Conservation (phyloP, 116 monocot species). For the Trichopus zeylanicus region DNA sequence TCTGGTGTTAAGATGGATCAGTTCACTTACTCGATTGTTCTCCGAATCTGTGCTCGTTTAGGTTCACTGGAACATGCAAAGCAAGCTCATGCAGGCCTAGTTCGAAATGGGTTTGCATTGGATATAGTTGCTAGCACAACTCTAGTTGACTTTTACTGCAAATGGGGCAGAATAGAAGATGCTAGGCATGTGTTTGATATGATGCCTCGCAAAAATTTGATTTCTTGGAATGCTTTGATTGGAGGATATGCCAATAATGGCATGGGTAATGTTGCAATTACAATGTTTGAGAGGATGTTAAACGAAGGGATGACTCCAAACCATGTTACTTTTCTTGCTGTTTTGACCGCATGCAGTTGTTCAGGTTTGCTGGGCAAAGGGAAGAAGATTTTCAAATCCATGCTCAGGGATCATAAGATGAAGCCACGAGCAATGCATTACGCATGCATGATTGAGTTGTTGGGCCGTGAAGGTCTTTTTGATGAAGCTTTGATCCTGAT, state of each 20-base stretch:
- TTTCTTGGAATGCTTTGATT: slow-evolving; percentile 93
- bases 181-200: slow-evolving; percentile 61
- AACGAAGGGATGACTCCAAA: slow-evolving; percentile 57
- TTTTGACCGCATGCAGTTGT: slow-evolving; percentile 70
- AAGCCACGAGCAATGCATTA: no score
- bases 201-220: slow-evolving; percentile 70
- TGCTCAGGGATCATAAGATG: no score
- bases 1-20: slow-evolving; percentile 59
- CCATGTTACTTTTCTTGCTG: slow-evolving; percentile 80
- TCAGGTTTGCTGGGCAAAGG: slow-evolving; percentile 67
- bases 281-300: slow-evolving; percentile 53
- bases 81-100: slow-evolving; percentile 71
- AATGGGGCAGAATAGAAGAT: slow-evolving; percentile 83
- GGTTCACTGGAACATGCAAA: slow-evolving; percentile 78
- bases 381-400: slow-evolving; percentile 29
- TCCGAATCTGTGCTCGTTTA: slow-evolving; percentile 64
- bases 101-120: slow-evolving; percentile 53
- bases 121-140: slow-evolving; percentile 72
- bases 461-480: slow-evolving; percentile 14
- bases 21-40: slow-evolving; percentile 79
- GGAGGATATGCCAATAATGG: slow-evolving; percentile 82
- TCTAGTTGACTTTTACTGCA: slow-evolving; percentile 79
- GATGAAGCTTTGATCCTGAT: slow-evolving; percentile 69
- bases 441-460: no score
- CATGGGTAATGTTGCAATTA: slow-evolving; percentile 55